A percentile compares a stretch with the other conserved stretches of the same genome.
Evolutionary conservation across 2,329 filamentous ascomycete species (phyloP).

Genomic region (Mycosphaerella sp.): DNA sequence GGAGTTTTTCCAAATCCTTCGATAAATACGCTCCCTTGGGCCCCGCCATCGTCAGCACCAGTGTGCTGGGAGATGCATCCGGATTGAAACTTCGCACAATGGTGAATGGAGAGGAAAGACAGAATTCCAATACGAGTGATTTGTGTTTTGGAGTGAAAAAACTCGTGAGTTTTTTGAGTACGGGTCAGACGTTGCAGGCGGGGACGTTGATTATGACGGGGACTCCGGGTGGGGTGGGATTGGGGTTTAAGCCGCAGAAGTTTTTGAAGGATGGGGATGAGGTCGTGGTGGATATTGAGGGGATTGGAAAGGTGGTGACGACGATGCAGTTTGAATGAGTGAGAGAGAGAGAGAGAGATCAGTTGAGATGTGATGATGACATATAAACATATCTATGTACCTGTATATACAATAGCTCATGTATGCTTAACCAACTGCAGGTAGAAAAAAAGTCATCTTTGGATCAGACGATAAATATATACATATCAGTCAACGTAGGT

Average conservation of each 20-base stretch:
- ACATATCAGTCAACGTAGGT: neutral
- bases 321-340: conserved; percentile 30
- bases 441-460: too few relatives aligned
- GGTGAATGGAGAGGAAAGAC: conserved; percentile 47
- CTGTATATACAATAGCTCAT: neutral
- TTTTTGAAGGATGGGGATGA: conserved; percentile 33
- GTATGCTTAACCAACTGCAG: neutral
- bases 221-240: conserved; percentile 38
- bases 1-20: conserved; percentile 55
- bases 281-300: conserved; percentile 32
- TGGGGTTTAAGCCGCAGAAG: conserved; percentile 30
- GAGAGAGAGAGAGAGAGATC: too few relatives aligned
- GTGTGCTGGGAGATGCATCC: conserved; percentile 41
- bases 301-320: conserved; percentile 31
- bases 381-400: too few relatives aligned
- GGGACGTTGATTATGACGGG: conserved; percentile 48
- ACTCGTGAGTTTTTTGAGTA: conserved; percentile 31
- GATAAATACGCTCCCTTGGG: conserved; percentile 52
- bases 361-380: too few relatives aligned
- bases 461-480: neutral
- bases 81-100: conserved; percentile 42
- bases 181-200: conserved; percentile 40
- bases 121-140: conserved; percentile 37
- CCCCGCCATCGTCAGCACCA: conserved; percentile 42
- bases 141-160: conserved; percentile 43